These are phyloP conservation scores for Carex myosuroides DNA, from an alignment of 176 grass and related monocot species.

Conservation along the genomic window DNA sequence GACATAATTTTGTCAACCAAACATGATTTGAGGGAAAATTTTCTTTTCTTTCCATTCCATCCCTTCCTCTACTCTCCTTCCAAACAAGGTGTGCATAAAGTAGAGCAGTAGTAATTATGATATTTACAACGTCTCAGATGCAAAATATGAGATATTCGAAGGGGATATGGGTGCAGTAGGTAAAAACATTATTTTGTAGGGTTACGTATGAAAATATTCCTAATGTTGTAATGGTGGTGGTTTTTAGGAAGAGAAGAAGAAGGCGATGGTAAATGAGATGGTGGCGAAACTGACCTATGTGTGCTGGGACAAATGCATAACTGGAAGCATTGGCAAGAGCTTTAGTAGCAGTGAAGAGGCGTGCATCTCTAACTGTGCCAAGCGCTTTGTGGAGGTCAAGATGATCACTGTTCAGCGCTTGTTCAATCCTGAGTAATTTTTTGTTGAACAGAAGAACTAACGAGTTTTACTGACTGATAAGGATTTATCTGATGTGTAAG, in stretches of 20 bases:
- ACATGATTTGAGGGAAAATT: too few species aligned
- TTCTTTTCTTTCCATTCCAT: too few species aligned
- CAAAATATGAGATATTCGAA: background rate
- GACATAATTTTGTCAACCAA: too few species aligned
- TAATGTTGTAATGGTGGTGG: background rate
- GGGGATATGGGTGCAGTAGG: background rate
- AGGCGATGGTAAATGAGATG: slow-evolving; percentile 55
- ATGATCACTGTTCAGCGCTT: slow-evolving; percentile 36
- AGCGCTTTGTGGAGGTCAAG: slow-evolving; percentile 58
- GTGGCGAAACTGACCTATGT: slow-evolving; percentile 55
- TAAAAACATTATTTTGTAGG: background rate
- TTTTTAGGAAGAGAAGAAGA: slow-evolving; percentile 58
- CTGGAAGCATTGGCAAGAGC: slow-evolving; percentile 57
- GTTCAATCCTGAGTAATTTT: background rate
- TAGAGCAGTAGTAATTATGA: background rate
- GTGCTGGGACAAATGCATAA: slow-evolving; percentile 90
- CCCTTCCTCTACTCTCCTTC: too few species aligned
- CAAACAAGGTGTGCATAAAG: background rate
- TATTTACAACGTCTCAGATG: background rate
- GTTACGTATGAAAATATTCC: background rate
- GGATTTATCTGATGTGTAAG: background rate
- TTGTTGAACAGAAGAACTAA: background rate
- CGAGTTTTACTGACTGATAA: background rate
- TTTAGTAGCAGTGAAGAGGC: slow-evolving; percentile 53
- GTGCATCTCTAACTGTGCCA: slow-evolving; percentile 70